Conservation (phyloP, 345 rosid species). For the Diplotaxis tenuifolia region DNA sequence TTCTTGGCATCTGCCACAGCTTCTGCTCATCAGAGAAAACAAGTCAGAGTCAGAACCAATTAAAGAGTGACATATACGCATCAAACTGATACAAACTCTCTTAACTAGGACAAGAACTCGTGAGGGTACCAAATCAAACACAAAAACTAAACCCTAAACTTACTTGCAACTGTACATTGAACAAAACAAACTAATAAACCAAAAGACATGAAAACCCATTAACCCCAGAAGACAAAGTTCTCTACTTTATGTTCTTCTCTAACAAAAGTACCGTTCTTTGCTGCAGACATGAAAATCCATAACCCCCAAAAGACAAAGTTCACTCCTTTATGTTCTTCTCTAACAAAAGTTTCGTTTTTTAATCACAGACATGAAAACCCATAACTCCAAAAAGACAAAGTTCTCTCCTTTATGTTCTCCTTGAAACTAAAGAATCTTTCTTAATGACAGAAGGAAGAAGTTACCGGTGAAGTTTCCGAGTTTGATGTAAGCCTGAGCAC, state of each 20-base stretch:
- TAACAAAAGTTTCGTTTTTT: not conserved
- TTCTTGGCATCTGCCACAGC: slow-evolving; percentile 78
- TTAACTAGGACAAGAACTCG: not conserved
- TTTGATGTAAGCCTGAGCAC: slow-evolving; percentile 89
- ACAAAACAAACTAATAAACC: not conserved
- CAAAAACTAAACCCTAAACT: not conserved
- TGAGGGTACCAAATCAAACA: not conserved
- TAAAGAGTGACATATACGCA: not conserved
- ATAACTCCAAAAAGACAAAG: not conserved
- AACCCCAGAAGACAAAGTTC: not conserved
- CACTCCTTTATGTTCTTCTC: not conserved
- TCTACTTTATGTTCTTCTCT: not conserved
- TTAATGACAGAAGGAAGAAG: not conserved
- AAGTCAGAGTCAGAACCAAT: not conserved
- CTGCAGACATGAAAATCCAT: not conserved
- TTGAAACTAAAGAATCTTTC: not conserved
- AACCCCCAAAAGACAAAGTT: not conserved
- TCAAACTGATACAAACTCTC: not conserved
- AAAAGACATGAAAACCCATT: not conserved
- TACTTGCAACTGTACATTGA: not conserved
- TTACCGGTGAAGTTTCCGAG: slow-evolving; percentile 69
- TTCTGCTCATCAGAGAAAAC: slow-evolving; percentile 46
- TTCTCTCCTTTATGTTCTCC: not conserved
- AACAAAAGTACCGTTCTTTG: not conserved
- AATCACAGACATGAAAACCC: not conserved